A percentile compares a stretch with the other conserved stretches of the same genome.
Evolutionary conservation across 768 basidiomycete species (phyloP).

Genomic region (Krasilnikovozyma curviuscula): DNA sequence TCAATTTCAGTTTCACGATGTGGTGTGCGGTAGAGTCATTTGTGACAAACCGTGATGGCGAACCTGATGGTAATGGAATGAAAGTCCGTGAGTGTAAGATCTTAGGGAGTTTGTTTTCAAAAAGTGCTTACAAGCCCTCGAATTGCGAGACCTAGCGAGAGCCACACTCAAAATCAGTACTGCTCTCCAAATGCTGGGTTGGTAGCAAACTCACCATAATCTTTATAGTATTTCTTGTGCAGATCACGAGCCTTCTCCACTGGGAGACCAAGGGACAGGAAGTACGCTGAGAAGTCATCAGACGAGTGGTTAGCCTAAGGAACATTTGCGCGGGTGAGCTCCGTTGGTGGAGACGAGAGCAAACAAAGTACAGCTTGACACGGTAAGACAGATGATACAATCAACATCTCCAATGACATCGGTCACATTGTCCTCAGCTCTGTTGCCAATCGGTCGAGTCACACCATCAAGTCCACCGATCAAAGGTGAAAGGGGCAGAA

Average conservation of each 20-base stretch:
- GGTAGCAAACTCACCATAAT: too few species aligned
- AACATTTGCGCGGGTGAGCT: neutral
- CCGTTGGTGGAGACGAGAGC: too few species aligned
- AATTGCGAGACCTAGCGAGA: conserved; percentile 60
- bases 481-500: neutral
- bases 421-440: too few species aligned
- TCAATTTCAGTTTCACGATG: neutral
- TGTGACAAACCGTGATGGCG: conserved; percentile 36
- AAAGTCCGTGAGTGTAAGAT: too few species aligned
- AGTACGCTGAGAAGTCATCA: conserved; percentile 39
- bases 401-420: too few species aligned
- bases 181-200: too few species aligned
- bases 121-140: conserved; percentile 59
- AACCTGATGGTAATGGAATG: too few species aligned
- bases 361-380: too few species aligned
- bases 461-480: neutral
- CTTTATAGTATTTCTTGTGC: conserved; percentile 51
- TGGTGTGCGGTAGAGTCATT: neutral
- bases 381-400: too few species aligned
- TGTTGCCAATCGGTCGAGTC: too few species aligned
- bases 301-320: neutral
- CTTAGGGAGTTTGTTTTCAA: too few species aligned
- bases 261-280: conserved; percentile 45
- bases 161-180: too few species aligned
- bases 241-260: conserved; percentile 50